Percentiles rank a stretch among this genome's conserved stretches.
Conservation (phyloP, 116 monocot species). For the Cymodocea nodosa region DNA sequence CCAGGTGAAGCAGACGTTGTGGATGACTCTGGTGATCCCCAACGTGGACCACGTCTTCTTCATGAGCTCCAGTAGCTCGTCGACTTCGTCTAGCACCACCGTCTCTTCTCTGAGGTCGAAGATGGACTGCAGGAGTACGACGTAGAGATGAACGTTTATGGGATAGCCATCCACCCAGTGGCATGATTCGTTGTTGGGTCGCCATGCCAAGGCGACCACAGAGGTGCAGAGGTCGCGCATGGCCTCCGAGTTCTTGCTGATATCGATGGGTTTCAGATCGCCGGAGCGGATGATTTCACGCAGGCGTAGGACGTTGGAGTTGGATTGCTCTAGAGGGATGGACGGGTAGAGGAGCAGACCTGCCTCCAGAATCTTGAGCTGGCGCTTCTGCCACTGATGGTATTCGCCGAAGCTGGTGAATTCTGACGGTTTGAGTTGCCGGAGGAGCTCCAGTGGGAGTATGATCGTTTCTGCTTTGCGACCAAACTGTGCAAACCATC, state of each 20-base stretch:
- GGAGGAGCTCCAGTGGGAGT: slow-evolving; percentile 88
- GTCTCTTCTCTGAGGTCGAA: slow-evolving; percentile 67
- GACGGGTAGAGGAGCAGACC: slow-evolving; percentile 58
- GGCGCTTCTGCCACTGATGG: slow-evolving; percentile 88
- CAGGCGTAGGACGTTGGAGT: slow-evolving; percentile 33
- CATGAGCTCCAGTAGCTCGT: slow-evolving; percentile 90
- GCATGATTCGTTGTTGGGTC: slow-evolving; percentile 24
- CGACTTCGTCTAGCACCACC: slow-evolving; percentile 78
- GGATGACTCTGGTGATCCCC: slow-evolving; percentile 52
- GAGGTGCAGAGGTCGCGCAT: slow-evolving; percentile 44
- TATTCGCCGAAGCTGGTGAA: slow-evolving; percentile 64
- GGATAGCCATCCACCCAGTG: slow-evolving; percentile 93
- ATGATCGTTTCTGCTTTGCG: slow-evolving; percentile 72
- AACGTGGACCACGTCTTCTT: slow-evolving; percentile 79
- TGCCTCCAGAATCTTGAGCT: slow-evolving; percentile 71
- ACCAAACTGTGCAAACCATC: slow-evolving; percentile 27
- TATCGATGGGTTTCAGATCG: slow-evolving; percentile 63
- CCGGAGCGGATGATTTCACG: slow-evolving; percentile 31
- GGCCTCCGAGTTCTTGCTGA: slow-evolving; percentile 55
- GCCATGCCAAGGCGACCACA: slow-evolving; percentile 49
- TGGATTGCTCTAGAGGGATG: slow-evolving; percentile 45
- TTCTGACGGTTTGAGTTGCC: slow-evolving; percentile 77
- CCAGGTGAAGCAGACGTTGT: slow-evolving; percentile 83
- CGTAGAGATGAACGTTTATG: slow-evolving; percentile 62
- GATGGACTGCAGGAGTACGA: slow-evolving; percentile 62